Base-by-base conservation (phyloP, 495 filamentous ascomycete genomes). In the Lophiostoma macrostomum region DNA sequence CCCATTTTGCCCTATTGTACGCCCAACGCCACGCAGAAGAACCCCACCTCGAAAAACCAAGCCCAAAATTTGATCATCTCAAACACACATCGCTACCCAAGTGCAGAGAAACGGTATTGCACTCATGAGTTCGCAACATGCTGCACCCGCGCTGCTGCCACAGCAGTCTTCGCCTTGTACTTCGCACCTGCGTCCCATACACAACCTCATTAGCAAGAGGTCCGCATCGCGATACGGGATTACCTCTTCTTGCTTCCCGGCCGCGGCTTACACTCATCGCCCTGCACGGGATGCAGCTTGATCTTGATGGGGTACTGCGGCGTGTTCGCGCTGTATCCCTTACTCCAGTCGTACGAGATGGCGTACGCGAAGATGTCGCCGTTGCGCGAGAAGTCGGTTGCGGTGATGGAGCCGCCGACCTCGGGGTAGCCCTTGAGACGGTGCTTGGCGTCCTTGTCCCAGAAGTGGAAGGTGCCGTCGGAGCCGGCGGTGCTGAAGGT, bases 321-420 rank as follows among this genome's bases (percentile, higher is more conserved):
- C 24, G 67, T 88, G 67, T 93, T 91, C 24, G 67, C 76, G 6
- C 78, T 73, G 69, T 88, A 91, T 10, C 91, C 91, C 70, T 94
- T 94, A 65, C 85, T 87, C 91, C 91, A 96, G 73, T 96, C 91
- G 61, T 96, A 96, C 62, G 87, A 90, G 24, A 94, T 80, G 5
- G 90, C 85, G 64, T 96, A 96, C 14, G 89, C 90, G 64, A 95
- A 94, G 58, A 91, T 87, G 59, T 73, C 81, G 39, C 90, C 91
- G 43, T 72, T 81, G 39, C 79, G 71, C 66, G 86, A 87, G 76
- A 96, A 96, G 5, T 75, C 81, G 8, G 84, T 87, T 29, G 83
- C 81, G 11, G 84, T 81, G 68, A 96, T 90, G 38, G 84, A 83
- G 5, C 85, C 89, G 16, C 87, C 86, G 12, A 89, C 86, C 29